A percentile compares a stretch with the other conserved stretches of the same genome.
Evolutionary conservation across 1,284 basidiomycete species (phyloP).

Genomic region (Heterobasidion parviporum): DNA sequence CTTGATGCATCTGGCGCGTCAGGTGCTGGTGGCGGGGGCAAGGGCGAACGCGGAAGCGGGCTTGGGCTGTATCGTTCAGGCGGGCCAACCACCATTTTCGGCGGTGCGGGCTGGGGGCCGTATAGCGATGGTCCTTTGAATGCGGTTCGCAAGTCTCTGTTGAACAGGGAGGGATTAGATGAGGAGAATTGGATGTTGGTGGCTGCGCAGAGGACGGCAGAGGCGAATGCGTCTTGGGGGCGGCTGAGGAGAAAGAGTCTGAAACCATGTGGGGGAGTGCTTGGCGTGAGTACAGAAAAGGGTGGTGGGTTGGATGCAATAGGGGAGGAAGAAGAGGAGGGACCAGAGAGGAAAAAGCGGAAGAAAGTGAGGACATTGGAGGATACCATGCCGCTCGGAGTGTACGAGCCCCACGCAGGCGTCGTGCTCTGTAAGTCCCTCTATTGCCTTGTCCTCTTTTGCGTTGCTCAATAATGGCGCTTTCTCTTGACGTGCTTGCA

Average conservation of each 20-base stretch:
- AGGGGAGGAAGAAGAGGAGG: conserved; percentile 19
- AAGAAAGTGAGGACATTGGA: conserved; percentile 19
- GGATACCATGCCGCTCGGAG: conserved; percentile 34
- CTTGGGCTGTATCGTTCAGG: conserved; percentile 72
- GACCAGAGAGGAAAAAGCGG: conserved; percentile 17
- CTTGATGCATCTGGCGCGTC: conserved; percentile 28
- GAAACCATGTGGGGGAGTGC: conserved; percentile 33
- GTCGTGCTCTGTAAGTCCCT: conserved; percentile 53
- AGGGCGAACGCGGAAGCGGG: conserved; percentile 27
- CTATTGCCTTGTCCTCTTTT: conserved; percentile 1
- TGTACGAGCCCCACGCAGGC: conserved; percentile 70
- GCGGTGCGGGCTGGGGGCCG: conserved; percentile 72
- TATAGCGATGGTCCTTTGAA: conserved; percentile 78
- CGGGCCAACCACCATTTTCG: conserved; percentile 84
- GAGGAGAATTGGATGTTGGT: conserved; percentile 88
- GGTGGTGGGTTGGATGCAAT: conserved; percentile 11
- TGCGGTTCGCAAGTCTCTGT: conserved; percentile 64
- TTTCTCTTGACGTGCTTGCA: no score
- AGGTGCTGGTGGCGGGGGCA: conserved; percentile 11
- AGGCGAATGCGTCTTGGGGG: conserved; percentile 57
- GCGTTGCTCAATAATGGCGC: not conserved
- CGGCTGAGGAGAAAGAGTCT: conserved; percentile 54
- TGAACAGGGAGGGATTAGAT: conserved; percentile 66
- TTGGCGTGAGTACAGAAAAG: conserved; percentile 16
- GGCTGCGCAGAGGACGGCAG: conserved; percentile 56